Evolutionary conservation across 2,329 filamentous ascomycete species (phyloP).

Genomic region (Colletotrichum viniferum): DNA sequence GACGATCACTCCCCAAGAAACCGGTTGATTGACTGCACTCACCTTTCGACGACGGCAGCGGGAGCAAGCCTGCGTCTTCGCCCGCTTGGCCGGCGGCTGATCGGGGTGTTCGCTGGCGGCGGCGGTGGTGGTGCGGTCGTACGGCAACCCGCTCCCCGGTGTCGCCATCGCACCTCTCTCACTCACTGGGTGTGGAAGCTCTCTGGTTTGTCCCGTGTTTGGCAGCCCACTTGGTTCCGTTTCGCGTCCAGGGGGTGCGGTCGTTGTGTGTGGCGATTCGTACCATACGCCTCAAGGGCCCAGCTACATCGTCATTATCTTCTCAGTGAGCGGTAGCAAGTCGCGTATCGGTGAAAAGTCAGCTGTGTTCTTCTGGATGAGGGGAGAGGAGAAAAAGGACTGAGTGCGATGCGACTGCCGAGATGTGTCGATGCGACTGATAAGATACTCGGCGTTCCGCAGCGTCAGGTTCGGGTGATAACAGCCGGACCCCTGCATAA

Average conservation of each 20-base stretch:
- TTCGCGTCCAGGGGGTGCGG: not conserved
- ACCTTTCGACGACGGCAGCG: slow-evolving; percentile 27
- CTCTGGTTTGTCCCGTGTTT: not conserved
- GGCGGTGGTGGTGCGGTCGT: not conserved
- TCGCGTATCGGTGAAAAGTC: not conserved
- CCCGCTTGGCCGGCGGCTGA: not conserved
- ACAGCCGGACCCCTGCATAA: not conserved
- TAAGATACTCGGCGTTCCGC: not conserved
- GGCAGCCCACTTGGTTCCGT: not conserved
- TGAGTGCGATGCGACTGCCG: not conserved
- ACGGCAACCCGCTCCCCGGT: not conserved
- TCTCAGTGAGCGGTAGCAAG: not conserved
- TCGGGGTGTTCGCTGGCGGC: not conserved
- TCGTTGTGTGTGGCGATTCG: not conserved
- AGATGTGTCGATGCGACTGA: not conserved
- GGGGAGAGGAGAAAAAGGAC: not conserved
- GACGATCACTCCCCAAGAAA: not conserved
- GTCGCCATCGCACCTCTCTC: not conserved
- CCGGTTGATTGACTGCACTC: not conserved
- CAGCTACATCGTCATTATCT: not conserved
- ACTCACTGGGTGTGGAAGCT: not conserved
- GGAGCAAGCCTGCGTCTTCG: not conserved
- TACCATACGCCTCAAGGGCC: not conserved
- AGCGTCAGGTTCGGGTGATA: not conserved
- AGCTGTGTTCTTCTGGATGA: not conserved